These are phyloP conservation scores for Tylopilus felleus DNA, from an alignment of 768 basidiomycete species.

Conservation along the genomic window DNA sequence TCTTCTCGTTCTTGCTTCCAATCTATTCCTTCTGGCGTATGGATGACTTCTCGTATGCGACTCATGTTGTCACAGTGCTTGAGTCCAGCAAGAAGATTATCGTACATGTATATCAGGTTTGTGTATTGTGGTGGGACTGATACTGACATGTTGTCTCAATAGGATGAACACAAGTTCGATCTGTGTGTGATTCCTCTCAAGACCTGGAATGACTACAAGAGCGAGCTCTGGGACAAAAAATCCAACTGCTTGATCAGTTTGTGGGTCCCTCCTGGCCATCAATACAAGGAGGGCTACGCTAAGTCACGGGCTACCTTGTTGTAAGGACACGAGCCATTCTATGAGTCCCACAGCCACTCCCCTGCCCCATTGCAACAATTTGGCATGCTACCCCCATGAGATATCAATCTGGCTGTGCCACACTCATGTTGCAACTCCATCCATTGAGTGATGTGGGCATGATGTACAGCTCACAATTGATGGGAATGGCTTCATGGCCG, in stretches of 20 bases:
- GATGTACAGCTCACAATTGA: conserved; percentile 60
- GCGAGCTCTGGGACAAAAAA: conserved; percentile 96
- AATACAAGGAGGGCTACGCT: conserved; percentile 69
- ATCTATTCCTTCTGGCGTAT: conserved; percentile 97
- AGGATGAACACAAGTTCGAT: conserved; percentile 99
- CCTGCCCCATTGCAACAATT: conserved; percentile 67
- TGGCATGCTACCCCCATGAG: conserved; percentile 57
- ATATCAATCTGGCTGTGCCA: conserved; percentile 76
- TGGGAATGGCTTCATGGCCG: conserved; percentile 65
- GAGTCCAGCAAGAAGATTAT: conserved; percentile 95
- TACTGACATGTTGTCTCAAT: conserved; percentile 5
- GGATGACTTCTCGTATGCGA: conserved; percentile 95
- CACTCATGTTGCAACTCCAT: conserved; percentile 50
- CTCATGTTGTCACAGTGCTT: conserved; percentile 85
- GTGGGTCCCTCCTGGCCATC: conserved; percentile 78
- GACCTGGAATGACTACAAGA: conserved; percentile 96
- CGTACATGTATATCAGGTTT: conserved; percentile 66
- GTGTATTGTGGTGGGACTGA: background rate
- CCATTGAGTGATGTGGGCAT: conserved; percentile 33
- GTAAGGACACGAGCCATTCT: conserved; percentile 85
- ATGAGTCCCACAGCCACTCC: conserved; percentile 71
- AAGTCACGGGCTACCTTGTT: conserved; percentile 76
- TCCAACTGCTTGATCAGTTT: conserved; percentile 94
- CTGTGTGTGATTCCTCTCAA: conserved; percentile 90
- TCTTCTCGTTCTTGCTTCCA: conserved; percentile 90